Conservation (phyloP, 495 filamentous ascomycete genomes). For the Penicillium paxilli region DNA sequence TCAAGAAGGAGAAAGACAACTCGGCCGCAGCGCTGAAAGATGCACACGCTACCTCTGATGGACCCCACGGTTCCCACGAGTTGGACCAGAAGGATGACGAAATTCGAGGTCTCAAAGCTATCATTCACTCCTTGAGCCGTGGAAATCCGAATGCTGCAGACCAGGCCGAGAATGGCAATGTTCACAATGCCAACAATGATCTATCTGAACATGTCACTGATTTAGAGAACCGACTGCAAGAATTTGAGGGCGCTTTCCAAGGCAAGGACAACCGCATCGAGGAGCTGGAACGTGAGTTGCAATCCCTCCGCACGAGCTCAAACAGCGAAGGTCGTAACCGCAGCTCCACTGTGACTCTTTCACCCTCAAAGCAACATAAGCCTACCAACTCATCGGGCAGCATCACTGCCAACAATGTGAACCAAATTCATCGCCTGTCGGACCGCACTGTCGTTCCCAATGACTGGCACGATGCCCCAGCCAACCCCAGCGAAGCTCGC, state of each 20-base stretch:
- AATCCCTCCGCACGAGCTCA: conserved; percentile 51
- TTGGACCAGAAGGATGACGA: conserved; percentile 95
- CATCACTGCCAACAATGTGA: conserved; percentile 22
- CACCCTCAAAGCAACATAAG: conserved; percentile 39
- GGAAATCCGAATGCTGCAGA: conserved; percentile 52
- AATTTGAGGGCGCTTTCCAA: conserved; percentile 69
- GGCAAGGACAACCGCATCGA: conserved; percentile 77
- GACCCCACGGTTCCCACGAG: conserved; percentile 60
- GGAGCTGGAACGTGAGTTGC: conserved; percentile 85
- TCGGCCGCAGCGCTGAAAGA: conserved; percentile 63
- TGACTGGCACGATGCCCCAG: conserved; percentile 42
- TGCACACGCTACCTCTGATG: conserved; percentile 49
- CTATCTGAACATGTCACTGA: conserved; percentile 36
- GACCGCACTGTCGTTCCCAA: conserved; percentile 48
- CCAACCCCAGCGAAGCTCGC: conserved; percentile 23
- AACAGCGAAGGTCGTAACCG: conserved; percentile 27
- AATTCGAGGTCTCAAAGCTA: conserved; percentile 93
- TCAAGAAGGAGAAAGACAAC: conserved; percentile 87
- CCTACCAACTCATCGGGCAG: conserved; percentile 34
- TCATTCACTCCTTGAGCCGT: conserved; percentile 90
- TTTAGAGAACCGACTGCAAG: conserved; percentile 75
- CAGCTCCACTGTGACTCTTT: conserved; percentile 45
- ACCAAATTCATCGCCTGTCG: conserved; percentile 44
- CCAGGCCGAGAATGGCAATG: conserved; percentile 27
- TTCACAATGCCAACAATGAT: conserved; percentile 19